Conservation (phyloP, 1,284 basidiomycete species). For the Ustanciosporium gigantosporum region DNA sequence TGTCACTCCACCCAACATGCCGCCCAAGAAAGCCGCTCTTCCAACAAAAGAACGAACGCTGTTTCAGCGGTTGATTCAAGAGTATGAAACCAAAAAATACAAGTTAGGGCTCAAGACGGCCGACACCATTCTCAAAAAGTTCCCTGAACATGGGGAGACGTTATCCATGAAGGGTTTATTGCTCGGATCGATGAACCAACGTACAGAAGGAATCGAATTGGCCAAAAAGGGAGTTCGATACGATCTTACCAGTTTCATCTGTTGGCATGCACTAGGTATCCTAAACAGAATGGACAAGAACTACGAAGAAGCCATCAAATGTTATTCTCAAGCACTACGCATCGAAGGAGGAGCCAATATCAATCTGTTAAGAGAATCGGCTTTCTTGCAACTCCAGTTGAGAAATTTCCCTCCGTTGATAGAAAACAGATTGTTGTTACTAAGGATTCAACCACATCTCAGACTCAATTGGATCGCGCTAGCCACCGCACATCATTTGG, state of each 20-base stretch:
- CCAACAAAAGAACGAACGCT: conserved; percentile 81
- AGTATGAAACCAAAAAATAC: conserved; percentile 86
- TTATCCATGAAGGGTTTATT: conserved; percentile 58
- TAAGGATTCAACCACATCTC: conserved; percentile 78
- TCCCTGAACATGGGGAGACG: conserved; percentile 81
- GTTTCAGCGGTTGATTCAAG: conserved; percentile 78
- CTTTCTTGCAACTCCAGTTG: conserved; percentile 87
- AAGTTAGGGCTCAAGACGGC: conserved; percentile 89
- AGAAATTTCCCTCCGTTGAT: conserved; percentile 79
- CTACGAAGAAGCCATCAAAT: conserved; percentile 82
- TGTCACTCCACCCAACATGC: too few species aligned
- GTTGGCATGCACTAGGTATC: conserved; percentile 92
- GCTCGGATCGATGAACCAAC: conserved; percentile 46
- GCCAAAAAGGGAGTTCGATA: conserved; percentile 81
- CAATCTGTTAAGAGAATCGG: conserved; percentile 88
- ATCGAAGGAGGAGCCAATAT: conserved; percentile 88
- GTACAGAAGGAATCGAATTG: conserved; percentile 72
- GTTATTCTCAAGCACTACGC: conserved; percentile 75
- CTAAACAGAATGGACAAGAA: conserved; percentile 73
- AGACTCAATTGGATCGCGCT: conserved; percentile 88
- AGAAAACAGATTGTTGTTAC: conserved; percentile 79
- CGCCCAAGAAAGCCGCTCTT: conserved; percentile 63
- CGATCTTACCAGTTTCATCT: conserved; percentile 90
- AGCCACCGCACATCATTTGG: conserved; percentile 85
- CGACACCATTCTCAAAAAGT: conserved; percentile 92